A percentile compares a stretch with the other conserved stretches of the same genome.
phyloP scores from a whole-genome alignment of 2,329 filamentous ascomycete genomes.

The Aureobasidium sp. region DNA sequence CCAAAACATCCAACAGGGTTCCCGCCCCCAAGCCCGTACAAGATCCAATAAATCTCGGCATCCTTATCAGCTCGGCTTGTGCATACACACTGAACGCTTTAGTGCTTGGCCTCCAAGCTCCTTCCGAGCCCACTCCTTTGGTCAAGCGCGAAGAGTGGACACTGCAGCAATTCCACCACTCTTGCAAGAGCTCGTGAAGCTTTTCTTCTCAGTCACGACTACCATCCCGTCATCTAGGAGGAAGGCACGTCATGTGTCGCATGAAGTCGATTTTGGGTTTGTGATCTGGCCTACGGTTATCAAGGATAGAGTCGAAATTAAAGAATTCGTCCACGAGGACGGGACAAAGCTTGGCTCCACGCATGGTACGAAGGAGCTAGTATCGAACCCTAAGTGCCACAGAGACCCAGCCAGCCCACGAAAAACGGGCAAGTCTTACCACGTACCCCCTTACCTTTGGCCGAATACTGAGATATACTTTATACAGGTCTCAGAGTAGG shows the following conservation, averaged over 20 bases:
- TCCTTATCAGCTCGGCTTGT: conserved; percentile 3
- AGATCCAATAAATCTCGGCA: conserved; percentile 9
- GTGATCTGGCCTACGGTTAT: background rate
- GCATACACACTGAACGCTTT: background rate
- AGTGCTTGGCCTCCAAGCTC: background rate
- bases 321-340: background rate
- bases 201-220: background rate
- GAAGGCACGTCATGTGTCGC: background rate
- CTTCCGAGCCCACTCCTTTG: background rate
- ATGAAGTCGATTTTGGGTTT: conserved; percentile 1
- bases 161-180: background rate
- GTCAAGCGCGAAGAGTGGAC: background rate
- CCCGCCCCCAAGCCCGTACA: background rate
- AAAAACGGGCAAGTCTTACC: conserved; percentile 6
- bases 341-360: conserved; percentile 1
- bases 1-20: background rate
- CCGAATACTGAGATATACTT: background rate
- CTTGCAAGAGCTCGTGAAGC: background rate
- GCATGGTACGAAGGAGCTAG: background rate
- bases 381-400: background rate
- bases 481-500: background rate
- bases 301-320: background rate
- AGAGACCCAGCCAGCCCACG: background rate
- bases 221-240: background rate
- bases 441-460: background rate